These are phyloP conservation scores for Nannizzia gypsea DNA, from an alignment of 2,329 filamentous ascomycete genomes.

Conservation along the genomic window DNA sequence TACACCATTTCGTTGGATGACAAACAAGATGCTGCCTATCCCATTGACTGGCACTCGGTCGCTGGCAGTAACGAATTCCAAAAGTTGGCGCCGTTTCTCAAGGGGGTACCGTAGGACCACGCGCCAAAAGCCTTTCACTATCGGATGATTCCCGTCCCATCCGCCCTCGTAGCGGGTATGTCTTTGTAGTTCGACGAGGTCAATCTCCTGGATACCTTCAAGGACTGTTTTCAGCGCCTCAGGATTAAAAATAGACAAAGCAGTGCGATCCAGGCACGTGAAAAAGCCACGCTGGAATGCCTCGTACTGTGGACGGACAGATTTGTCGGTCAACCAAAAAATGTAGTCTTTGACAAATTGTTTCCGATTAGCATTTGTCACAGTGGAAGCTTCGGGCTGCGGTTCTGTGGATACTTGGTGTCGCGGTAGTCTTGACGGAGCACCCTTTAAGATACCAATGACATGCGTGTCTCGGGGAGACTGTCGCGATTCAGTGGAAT, in stretches of 20 bases:
- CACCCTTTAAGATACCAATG: constrained; percentile 19
- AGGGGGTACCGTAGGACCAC: constrained; percentile 55
- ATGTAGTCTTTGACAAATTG: constrained; percentile 78
- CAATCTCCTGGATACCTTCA: constrained; percentile 72
- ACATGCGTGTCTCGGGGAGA: constrained; percentile 7
- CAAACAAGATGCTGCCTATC: constrained; percentile 68
- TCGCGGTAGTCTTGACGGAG: constrained; percentile 17
- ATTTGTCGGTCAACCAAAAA: constrained; percentile 66
- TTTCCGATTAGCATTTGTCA: constrained; percentile 67
- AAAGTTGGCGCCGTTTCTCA: constrained; percentile 58
- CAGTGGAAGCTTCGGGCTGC: constrained; percentile 50
- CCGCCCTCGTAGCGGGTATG: constrained; percentile 67
- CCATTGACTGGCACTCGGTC: constrained; percentile 84
- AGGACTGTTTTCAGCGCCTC: constrained; percentile 62
- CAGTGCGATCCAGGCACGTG: constrained; percentile 57
- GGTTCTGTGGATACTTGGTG: constrained; percentile 22
- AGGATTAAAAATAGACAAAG: constrained; percentile 60
- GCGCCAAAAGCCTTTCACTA: constrained; percentile 72
- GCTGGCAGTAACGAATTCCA: constrained; percentile 92
- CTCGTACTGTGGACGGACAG: constrained; percentile 61
- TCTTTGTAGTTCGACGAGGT: constrained; percentile 58
- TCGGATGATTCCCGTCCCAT: constrained; percentile 57
- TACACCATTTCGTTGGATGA: constrained; percentile 64
- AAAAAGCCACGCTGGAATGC: constrained; percentile 76
- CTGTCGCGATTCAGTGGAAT: constrained; percentile 5